Evolutionary conservation across 2,329 filamentous ascomycete genomes (phyloP), one percentile per base, ranked within the genome.

Genomic region (Epichloe brachyelytri): DNA sequence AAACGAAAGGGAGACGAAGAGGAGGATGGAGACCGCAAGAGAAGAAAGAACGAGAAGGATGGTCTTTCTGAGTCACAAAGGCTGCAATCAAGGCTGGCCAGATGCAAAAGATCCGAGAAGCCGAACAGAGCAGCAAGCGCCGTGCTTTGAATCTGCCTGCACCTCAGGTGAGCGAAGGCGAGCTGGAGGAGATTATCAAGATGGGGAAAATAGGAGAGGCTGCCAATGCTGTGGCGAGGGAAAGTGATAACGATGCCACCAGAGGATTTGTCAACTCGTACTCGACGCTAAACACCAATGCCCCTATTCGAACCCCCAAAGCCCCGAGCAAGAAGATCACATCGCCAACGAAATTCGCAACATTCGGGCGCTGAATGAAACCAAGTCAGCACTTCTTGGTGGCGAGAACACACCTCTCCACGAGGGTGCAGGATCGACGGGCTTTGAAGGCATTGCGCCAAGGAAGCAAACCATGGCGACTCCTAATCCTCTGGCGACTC

Each of bases 121-220:
- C 93, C 2, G 93, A 98, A 67, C 91, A 95, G 68, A 94, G 88
- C 71, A 96, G 88, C 73, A 97, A 95, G 70, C 81, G 93, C 52
- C 80, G 88, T 52, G 72, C 84, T 6, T 74, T 98, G n/a, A 82
- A 84, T 44, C 73, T 98, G 26, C 93, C 93, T 8, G 75, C 86
- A 22, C 93, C 93, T 8, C 93, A 98, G 69, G 88, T 98, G 60
- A 84, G 87, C 65, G 93, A 98, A 62, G 78, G 82, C 43, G 93
- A 98, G 68, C 74, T 98, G 53, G 93, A 98, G 63, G 90, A 96
- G 58, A 97, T 98, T 62, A 88, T 98, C 57, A 98, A 98, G 73
- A 95, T 97, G 89, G 91, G 93, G 43, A 86, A 95, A 78, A 80
- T 89, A 54, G 93, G 91, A 38, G 89, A 96, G 62, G 83, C 85